Percentiles rank a stretch among this genome's conserved stretches.
Evolutionary conservation across 306 rosid species (phyloP).

Genomic region (Gastrolobium villosum): DNA sequence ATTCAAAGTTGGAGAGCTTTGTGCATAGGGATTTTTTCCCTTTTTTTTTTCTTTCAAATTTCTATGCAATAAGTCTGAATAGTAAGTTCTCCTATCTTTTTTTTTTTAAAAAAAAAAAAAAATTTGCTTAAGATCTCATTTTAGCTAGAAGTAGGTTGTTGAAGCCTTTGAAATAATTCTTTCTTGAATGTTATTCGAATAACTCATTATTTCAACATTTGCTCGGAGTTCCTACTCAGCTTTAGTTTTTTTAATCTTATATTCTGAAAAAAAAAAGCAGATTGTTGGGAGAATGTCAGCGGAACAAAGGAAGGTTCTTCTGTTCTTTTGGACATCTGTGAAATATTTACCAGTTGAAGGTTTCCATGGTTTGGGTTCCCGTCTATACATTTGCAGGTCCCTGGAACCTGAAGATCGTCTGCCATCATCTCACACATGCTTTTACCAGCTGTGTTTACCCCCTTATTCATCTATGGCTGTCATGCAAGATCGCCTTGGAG

Average conservation of each 20-base stretch:
- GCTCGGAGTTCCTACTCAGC: constrained; percentile 5
- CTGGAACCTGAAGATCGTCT: constrained; percentile 60
- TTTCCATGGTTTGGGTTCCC: constrained; percentile 76
- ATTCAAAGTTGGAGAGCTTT: no score
- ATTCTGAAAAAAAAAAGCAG: constrained; percentile 53
- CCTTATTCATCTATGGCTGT: constrained; percentile 64
- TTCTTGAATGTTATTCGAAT: neutral
- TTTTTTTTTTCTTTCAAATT: no score
- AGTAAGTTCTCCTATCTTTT: no score
- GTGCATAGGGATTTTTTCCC: no score
- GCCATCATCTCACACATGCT: constrained; percentile 93
- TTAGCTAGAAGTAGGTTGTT: neutral
- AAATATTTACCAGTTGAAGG: constrained; percentile 95
- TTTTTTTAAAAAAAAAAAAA: no score
- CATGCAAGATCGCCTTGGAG: constrained; percentile 69
- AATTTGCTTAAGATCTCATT: neutral
- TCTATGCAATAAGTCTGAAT: no score
- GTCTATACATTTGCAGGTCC: constrained; percentile 70
- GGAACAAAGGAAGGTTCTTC: constrained; percentile 79
- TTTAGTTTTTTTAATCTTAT: constrained; percentile 36
- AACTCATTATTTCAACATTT: constrained; percentile 5
- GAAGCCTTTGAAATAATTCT: constrained; percentile 2
- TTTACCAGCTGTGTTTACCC: constrained; percentile 79
- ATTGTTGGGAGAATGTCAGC: constrained; percentile 76
- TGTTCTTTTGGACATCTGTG: constrained; percentile 92